Conservation (phyloP, 208 protist species). For the Vickermania spadyakhi region DNA sequence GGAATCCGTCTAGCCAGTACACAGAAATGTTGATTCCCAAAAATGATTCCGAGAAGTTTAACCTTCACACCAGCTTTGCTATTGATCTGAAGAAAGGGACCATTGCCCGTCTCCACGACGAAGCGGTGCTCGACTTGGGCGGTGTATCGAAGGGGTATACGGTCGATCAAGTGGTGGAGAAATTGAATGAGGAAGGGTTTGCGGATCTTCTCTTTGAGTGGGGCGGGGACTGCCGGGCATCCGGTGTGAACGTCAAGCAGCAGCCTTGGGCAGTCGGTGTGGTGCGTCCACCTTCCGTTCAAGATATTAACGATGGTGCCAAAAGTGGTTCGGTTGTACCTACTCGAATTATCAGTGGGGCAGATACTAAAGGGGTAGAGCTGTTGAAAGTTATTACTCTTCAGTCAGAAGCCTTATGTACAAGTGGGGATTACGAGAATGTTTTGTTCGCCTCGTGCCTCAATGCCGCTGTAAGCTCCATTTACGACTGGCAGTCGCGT, state of each 20-base stretch:
- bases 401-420: slow-evolving; percentile 26
- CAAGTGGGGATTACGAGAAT: slow-evolving; percentile 47
- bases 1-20: background rate
- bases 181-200: slow-evolving; percentile 23
- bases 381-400: slow-evolving; percentile 26
- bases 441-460: slow-evolving; percentile 6
- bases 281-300: slow-evolving; percentile 22
- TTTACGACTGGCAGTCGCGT: slow-evolving; percentile 28
- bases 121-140: slow-evolving; percentile 28
- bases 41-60: slow-evolving; percentile 19
- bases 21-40: slow-evolving; percentile 10
- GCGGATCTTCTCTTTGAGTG: slow-evolving; percentile 36
- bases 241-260: slow-evolving; percentile 18
- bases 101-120: slow-evolving; percentile 19
- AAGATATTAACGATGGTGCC: slow-evolving; percentile 8
- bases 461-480: slow-evolving; percentile 7
- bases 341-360: background rate
- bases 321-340: background rate
- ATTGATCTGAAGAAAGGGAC: slow-evolving; percentile 25
- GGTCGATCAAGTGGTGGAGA: slow-evolving; percentile 31
- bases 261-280: slow-evolving; percentile 28
- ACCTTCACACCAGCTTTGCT: slow-evolving; percentile 19
- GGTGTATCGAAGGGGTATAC: slow-evolving; percentile 43
- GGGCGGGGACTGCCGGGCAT: slow-evolving; percentile 34
- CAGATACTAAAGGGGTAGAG: slow-evolving; percentile 2